These are phyloP conservation scores for Candida fluviatilis DNA, from an alignment of 805 yeast genomes.

Conservation along the genomic window DNA sequence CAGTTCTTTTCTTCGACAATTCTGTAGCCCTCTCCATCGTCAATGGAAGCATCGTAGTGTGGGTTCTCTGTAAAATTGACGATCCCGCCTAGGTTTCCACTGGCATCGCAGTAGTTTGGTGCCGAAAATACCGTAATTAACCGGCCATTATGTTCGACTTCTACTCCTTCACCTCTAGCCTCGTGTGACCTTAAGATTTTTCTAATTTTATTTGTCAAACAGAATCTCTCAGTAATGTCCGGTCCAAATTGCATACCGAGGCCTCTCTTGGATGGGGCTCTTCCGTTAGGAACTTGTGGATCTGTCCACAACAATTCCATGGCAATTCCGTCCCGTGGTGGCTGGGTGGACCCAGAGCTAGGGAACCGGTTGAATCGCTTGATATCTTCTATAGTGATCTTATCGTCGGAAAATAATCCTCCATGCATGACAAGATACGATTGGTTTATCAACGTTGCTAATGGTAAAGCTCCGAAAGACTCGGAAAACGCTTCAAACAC, in stretches of 20 bases:
- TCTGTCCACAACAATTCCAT: conserved; percentile 98
- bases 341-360: conserved; percentile 54
- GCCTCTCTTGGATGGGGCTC: conserved; percentile 89
- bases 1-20: conserved; percentile 32
- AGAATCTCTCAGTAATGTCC: conserved; percentile 79
- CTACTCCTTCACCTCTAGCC: conserved; percentile 88
- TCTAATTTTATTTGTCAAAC: conserved; percentile 64
- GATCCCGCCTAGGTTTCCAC: conserved; percentile 88
- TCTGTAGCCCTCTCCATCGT: conserved; percentile 40
- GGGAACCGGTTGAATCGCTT: conserved; percentile 65
- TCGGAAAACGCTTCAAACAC: conserved; percentile 80
- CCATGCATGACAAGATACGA: conserved; percentile 92
- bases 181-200: conserved; percentile 93
- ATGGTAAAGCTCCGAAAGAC: conserved; percentile 80
- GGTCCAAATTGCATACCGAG: conserved; percentile 97
- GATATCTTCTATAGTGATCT: conserved; percentile 68
- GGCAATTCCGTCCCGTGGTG: conserved; percentile 86
- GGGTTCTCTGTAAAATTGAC: conserved; percentile 59
- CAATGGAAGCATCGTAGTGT: conserved; percentile 38
- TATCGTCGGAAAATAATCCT: conserved; percentile 81
- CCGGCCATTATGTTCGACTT: conserved; percentile 79
- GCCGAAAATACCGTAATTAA: conserved; percentile 96
- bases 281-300: conserved; percentile 76
- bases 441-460: conserved; percentile 74
- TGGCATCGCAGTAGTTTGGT: conserved; percentile 93